Conservation (phyloP, 2,329 filamentous ascomycete species). For the Endoconidiophora polonica region DNA sequence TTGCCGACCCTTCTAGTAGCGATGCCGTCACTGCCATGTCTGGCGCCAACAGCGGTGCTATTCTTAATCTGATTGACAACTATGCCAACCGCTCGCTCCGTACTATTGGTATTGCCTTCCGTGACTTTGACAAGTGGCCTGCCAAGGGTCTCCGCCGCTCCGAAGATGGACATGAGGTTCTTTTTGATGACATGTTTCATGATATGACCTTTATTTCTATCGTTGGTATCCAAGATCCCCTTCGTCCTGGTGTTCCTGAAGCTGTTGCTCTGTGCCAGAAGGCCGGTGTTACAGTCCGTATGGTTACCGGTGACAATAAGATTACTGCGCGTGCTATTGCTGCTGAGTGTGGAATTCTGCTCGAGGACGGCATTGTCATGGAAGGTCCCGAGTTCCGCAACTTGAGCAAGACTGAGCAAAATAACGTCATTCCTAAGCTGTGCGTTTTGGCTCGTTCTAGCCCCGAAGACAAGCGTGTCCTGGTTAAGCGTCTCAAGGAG, state of each 20-base stretch:
- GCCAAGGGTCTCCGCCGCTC: slow-evolving; percentile 41
- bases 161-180: slow-evolving; percentile 42
- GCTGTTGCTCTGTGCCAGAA: slow-evolving; percentile 57
- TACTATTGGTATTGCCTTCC: slow-evolving; percentile 71
- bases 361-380: slow-evolving; percentile 51
- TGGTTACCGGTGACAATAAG: slow-evolving; percentile 76
- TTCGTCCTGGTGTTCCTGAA: slow-evolving; percentile 56
- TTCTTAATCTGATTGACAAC: slow-evolving; percentile 53
- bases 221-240: slow-evolving; percentile 68
- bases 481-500: slow-evolving; percentile 55
- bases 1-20: slow-evolving; percentile 32
- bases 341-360: slow-evolving; percentile 59
- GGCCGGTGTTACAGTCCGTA: slow-evolving; percentile 64
- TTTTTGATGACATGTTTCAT: slow-evolving; percentile 49
- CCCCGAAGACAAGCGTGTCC: slow-evolving; percentile 58
- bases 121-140: slow-evolving; percentile 74
- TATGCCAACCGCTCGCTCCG: slow-evolving; percentile 69
- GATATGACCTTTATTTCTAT: slow-evolving; percentile 53
- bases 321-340: slow-evolving; percentile 66
- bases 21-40: slow-evolving; percentile 28
- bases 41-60: slow-evolving; percentile 33
- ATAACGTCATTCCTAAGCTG: slow-evolving; percentile 49
- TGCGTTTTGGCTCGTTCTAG: slow-evolving; percentile 60
- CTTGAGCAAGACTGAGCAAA: slow-evolving; percentile 46
- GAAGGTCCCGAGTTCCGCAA: slow-evolving; percentile 67